Conservation (phyloP, 306 rosid species). For the Senna tora region DNA sequence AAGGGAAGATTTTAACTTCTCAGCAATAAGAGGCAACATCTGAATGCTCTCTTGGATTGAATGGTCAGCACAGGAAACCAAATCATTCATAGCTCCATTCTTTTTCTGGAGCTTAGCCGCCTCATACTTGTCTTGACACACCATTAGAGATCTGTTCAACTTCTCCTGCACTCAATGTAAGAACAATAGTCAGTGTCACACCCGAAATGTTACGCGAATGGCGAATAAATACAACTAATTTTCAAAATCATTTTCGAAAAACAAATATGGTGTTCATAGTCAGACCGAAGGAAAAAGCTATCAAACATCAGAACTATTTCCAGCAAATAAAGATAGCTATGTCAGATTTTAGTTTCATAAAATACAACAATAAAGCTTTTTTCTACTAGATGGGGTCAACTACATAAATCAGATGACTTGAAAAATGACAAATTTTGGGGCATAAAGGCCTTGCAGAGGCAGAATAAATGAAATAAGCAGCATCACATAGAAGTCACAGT, state of each 20-base stretch:
- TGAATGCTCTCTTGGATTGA: slow-evolving; percentile 74
- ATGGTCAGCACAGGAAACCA: slow-evolving; percentile 79
- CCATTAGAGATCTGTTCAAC: slow-evolving; percentile 87
- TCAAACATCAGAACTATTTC: not conserved
- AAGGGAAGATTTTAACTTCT: slow-evolving; percentile 66
- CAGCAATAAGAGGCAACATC: slow-evolving; percentile 64
- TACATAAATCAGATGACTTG: too few species aligned
- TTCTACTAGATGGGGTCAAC: too few species aligned
- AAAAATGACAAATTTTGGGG: too few species aligned
- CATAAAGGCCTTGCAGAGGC: too few species aligned
- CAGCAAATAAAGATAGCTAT: slow-evolving; percentile 6
- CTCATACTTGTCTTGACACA: slow-evolving; percentile 91
- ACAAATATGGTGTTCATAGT: too few species aligned
- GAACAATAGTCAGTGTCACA: slow-evolving; percentile 28
- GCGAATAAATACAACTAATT: too few species aligned
- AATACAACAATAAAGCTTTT: too few species aligned
- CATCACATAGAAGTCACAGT: not conserved
- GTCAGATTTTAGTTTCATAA: not conserved
- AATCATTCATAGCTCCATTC: slow-evolving; percentile 52
- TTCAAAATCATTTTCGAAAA: too few species aligned
- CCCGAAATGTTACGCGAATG: too few species aligned
- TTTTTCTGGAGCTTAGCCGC: slow-evolving; percentile 72
- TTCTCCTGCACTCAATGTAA: slow-evolving; percentile 64
- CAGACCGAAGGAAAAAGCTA: slow-evolving; percentile 19
- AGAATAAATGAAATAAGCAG: slow-evolving; percentile 14